Base-by-base conservation (phyloP, 2,329 filamentous ascomycete species). In the Colletotrichum sp. region DNA sequence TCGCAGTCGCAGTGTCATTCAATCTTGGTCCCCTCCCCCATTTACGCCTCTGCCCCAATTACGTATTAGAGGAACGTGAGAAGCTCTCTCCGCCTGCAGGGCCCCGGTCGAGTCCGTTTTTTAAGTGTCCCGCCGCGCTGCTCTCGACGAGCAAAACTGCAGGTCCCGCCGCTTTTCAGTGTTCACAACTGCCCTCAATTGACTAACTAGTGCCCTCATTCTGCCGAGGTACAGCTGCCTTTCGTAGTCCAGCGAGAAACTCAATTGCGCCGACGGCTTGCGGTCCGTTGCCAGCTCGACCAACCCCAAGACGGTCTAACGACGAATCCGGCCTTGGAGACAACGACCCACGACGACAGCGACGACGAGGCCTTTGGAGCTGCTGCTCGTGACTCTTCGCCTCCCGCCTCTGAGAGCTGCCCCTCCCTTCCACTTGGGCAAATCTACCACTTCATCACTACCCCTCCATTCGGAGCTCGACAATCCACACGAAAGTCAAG, bases 31-130 rank as follows among this genome's bases (percentile, higher is more conserved):
- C 21, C 63, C 69, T 28, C 60, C 69, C 68, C 34, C 69, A 36
- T 62, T 62, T 32, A 62, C 59, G 59, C 26, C 30, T 63, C 71
- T n/a, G 55, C 62, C 60, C 34, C 62, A 63, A 73, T 73, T 76
- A 76, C 73, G 73, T 68, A 76, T 57, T 72, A 34, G 64, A 73
- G 63, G 64, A 34, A 69, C 28, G 36, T n/a, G 59, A 21, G 60
- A 55, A 13, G 39, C 55, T 28, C 52, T 44, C 13, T 10, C 36
- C 8, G 12, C n/a, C 63, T 26, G 39, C 49, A 5, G 49, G 55
- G 34, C 62, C 55, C 70, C 52, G 49, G 32, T 64, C 63, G 24
- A 62, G 65, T 62, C 57, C 39, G 32, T 60, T 63, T 62, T 52
- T 60, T 57, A 66, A 69, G 44, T 68, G 57, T 62, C 63, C 74